Evolutionary conservation across 148 eudicot genomes (phyloP).

Genomic region (Vaccinium myrtillus): DNA sequence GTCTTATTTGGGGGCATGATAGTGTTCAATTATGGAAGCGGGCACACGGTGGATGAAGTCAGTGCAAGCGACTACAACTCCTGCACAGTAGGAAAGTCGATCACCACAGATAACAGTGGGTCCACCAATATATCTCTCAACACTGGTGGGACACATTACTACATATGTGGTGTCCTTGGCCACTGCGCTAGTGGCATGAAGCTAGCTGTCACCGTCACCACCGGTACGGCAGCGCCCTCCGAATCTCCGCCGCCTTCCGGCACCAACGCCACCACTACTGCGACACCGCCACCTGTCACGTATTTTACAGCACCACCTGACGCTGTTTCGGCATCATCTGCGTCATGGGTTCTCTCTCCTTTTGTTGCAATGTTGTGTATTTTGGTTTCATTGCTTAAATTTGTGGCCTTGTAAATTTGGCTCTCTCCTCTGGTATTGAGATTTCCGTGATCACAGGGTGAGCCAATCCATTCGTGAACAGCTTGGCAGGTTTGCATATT

Average conservation of each 20-base stretch:
- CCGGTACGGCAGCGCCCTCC: slow-evolving; percentile 16
- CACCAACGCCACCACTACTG: background rate
- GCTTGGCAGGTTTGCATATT: too few relatives aligned
- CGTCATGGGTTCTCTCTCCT: slow-evolving; percentile 30
- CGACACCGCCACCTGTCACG: background rate
- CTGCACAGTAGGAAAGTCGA: slow-evolving; percentile 60
- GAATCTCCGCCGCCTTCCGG: slow-evolving; percentile 21
- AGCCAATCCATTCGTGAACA: too few relatives aligned
- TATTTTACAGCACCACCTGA: slow-evolving; percentile 13
- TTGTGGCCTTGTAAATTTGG: slow-evolving; percentile 18
- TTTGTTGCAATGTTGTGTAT: slow-evolving; percentile 12
- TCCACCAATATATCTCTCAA: slow-evolving; percentile 59
- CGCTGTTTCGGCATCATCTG: slow-evolving; percentile 21
- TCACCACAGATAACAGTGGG: slow-evolving; percentile 59
- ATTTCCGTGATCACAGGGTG: background rate
- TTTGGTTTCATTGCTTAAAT: slow-evolving; percentile 15
- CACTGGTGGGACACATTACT: slow-evolving; percentile 71
- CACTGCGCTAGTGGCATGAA: slow-evolving; percentile 87
- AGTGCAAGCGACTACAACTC: slow-evolving; percentile 53
- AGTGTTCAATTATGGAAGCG: slow-evolving; percentile 71
- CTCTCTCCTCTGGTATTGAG: background rate
- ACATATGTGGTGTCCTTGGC: slow-evolving; percentile 65
- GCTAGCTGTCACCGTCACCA: slow-evolving; percentile 48
- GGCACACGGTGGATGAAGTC: slow-evolving; percentile 83
- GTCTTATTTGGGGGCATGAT: background rate